Percentiles rank a stretch among this genome's conserved stretches.
phyloP scores from a whole-genome alignment of 2,329 filamentous ascomycete genomes.

The Tolypocladium amazonense region DNA sequence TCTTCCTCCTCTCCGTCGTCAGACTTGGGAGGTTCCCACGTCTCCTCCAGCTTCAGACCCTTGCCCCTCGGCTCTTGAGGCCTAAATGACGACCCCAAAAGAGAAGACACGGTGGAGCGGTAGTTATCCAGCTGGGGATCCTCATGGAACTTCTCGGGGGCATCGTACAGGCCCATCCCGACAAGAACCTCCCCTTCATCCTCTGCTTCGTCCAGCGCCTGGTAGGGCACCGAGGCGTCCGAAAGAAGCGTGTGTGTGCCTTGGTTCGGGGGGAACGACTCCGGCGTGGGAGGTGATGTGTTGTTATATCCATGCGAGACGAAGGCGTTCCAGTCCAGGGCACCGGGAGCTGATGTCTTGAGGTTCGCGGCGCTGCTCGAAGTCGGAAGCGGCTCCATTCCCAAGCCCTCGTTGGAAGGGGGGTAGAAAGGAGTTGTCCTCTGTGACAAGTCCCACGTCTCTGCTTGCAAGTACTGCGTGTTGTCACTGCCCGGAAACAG shows the following conservation, averaged over 20 bases:
- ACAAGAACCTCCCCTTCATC: constrained; percentile 63
- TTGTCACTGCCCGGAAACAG: constrained; percentile 28
- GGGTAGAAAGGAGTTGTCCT: constrained; percentile 18
- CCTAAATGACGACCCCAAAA: constrained; percentile 40
- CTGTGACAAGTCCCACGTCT: constrained; percentile 24
- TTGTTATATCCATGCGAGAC: constrained; percentile 31
- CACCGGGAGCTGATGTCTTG: constrained; percentile 5
- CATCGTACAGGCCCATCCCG: constrained; percentile 75
- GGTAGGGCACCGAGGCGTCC: constrained; percentile 39
- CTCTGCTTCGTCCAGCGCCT: constrained; percentile 38
- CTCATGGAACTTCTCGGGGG: constrained; percentile 45
- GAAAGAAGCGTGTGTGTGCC: constrained; percentile 34
- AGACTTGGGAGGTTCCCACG: constrained; percentile 59
- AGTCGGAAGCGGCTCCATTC: constrained; percentile 20
- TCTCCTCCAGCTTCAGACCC: constrained; percentile 72
- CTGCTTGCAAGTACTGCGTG: constrained; percentile 27
- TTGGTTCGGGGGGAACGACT: constrained; percentile 43
- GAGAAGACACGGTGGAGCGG: constrained; percentile 39
- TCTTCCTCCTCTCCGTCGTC: constrained; percentile 47
- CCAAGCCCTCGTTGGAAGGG: constrained; percentile 8
- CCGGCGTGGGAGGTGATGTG: constrained; percentile 48
- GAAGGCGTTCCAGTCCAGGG: constrained; percentile 34
- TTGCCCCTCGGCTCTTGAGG: constrained; percentile 47
- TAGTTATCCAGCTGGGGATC: constrained; percentile 44
- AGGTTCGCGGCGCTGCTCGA: constrained; percentile 8